Evolutionary conservation across 345 rosid genomes (phyloP).

Genomic region (Gossypium sturtianum): DNA sequence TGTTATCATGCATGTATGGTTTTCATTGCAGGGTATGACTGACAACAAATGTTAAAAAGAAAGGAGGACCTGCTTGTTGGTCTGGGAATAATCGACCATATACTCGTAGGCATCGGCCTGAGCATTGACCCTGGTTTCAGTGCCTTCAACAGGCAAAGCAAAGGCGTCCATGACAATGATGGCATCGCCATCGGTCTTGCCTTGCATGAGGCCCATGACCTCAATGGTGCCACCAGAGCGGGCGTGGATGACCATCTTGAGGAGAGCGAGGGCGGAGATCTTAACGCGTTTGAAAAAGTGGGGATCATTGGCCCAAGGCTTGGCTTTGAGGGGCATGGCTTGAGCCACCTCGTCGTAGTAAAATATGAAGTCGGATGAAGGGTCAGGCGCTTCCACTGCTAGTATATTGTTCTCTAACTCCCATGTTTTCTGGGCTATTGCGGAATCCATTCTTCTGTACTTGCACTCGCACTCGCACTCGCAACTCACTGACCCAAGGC

Average conservation of each 20-base stretch:
- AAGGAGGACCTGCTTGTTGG: slow-evolving; percentile 75
- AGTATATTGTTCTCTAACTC: slow-evolving; percentile 90
- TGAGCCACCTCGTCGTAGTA: slow-evolving; percentile 66
- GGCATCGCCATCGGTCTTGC: slow-evolving; percentile 91
- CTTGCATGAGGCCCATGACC: slow-evolving; percentile 99
- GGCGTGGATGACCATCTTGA: slow-evolving; percentile 99
- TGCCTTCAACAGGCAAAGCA: slow-evolving; percentile 97
- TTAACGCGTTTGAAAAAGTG: slow-evolving; percentile 93
- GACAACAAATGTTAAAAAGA: too few species aligned
- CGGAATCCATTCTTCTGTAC: slow-evolving; percentile 26
- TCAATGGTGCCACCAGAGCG: slow-evolving; percentile 99
- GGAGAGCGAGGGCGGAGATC: slow-evolving; percentile 95
- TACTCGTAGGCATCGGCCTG: slow-evolving; percentile 99
- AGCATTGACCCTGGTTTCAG: slow-evolving; percentile 96
- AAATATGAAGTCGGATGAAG: slow-evolving; percentile 70
- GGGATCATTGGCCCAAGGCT: slow-evolving; percentile 89
- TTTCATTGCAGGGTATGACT: too few species aligned
- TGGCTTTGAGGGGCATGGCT: slow-evolving; percentile 66
- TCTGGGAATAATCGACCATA: slow-evolving; percentile 97
- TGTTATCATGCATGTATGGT: too few species aligned
- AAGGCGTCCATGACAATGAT: slow-evolving; percentile 99
- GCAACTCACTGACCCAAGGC: not conserved
- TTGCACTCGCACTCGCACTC: not conserved
- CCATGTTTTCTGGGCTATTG: slow-evolving; percentile 93
- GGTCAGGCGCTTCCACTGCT: slow-evolving; percentile 43